Base-by-base conservation (phyloP, 345 rosid genomes). In the Citrus unshiu region DNA sequence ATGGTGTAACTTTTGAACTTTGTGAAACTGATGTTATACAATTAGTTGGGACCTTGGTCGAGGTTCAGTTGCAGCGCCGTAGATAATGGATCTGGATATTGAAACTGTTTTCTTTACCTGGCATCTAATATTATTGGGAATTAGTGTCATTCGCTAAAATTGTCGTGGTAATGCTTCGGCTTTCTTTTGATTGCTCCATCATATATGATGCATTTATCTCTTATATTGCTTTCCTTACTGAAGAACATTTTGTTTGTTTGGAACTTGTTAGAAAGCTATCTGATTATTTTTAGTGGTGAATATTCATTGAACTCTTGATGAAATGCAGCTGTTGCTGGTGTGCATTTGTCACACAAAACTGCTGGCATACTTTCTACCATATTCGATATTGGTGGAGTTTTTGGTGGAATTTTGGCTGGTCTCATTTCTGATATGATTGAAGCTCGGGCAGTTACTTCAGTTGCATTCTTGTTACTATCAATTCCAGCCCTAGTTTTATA, bases 311-410 rank as follows among this genome's bases (percentile, higher is more conserved):
- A n/a, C 22, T 76, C 75, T 18, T 82, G 54, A 56, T 81, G 66
- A 82, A 74, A 64, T 85, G 77, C 80, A 92, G 98, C 93, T 86
- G 93, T 95, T 78, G 97, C 94, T 4, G 98, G 96, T 30, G 89
- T 90, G 56, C 89, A 90, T 84, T 72, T 93, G 80, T 91, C 98
- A 4, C 96, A 91, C 72, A 92, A 93, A 80, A 87, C 90, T 46
- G 98, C 97, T 1, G 97, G 99, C 9, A 90, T 90, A 78, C 95
- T 95, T 25, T 95, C 97, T 4, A 85, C 97, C 2, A 66, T 95
- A 57, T 95, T 91, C 14, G 98, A 95, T 78, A 72, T 91, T 8
- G 97, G 96, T 81, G 99, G 97, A 80, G 92, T 93, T n/a, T 76
- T 90, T 61, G 97, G 98, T 66, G 97, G 99, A 71, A 83, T 92